These are phyloP conservation scores for Dendrocalamus latiflorus DNA, from an alignment of 202 grass and related monocot genomes.

Conservation along the genomic window DNA sequence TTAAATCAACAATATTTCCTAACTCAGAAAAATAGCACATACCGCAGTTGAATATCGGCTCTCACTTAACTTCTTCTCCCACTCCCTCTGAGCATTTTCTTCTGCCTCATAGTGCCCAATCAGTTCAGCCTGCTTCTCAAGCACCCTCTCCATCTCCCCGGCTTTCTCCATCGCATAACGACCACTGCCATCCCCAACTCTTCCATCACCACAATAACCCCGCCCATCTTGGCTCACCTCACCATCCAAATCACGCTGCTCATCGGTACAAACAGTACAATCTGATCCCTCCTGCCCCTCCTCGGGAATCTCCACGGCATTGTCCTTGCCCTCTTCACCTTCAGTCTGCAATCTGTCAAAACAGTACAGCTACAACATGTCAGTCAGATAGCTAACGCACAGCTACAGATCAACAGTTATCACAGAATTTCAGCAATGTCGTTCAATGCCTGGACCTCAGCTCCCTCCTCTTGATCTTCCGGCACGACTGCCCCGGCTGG, in stretches of 20 bases:
- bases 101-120: conserved; percentile 71
- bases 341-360: conserved; percentile 38
- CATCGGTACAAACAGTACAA: conserved; percentile 42
- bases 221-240: conserved; percentile 26
- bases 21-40: conserved; percentile 1
- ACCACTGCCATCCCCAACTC: not conserved
- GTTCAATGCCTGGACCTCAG: conserved; percentile 34
- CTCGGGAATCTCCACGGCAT: conserved; percentile 9
- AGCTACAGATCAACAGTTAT: not conserved
- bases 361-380: not conserved
- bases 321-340: conserved; percentile 23
- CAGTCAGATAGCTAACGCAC: not conserved
- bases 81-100: conserved; percentile 95
- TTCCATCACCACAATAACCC: conserved; percentile 34
- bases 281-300: conserved; percentile 27
- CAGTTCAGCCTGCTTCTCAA: conserved; percentile 79
- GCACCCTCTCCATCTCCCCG: conserved; percentile 78
- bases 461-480: conserved; percentile 80
- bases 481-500: conserved; percentile 73
- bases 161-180: conserved; percentile 28
- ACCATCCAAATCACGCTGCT: conserved; percentile 42
- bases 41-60: conserved; percentile 33
- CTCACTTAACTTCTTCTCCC: conserved; percentile 77
- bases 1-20: not conserved
- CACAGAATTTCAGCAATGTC: not conserved